A percentile compares a stretch with the other conserved stretches of the same genome.
Conservation (phyloP, 2,329 filamentous ascomycete species). For the Coniochaeta hoffmannii region DNA sequence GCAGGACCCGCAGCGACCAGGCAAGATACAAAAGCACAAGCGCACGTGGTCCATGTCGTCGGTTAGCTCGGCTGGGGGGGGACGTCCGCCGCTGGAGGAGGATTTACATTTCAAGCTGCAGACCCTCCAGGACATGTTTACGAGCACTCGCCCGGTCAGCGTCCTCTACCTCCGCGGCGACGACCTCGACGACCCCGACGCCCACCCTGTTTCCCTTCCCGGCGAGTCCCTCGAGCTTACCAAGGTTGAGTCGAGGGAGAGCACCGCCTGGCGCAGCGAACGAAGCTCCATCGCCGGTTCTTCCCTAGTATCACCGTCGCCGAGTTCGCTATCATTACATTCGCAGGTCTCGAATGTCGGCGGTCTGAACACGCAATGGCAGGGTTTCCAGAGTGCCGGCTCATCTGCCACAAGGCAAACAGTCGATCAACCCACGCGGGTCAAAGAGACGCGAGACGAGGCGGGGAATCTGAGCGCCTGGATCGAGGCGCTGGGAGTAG, state of each 20-base stretch:
- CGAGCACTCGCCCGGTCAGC: constrained; percentile 71
- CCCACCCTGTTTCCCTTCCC: constrained; percentile 66
- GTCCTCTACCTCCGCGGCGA: constrained; percentile 71
- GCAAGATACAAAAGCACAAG: constrained; percentile 87
- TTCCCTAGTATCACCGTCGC: constrained; percentile 57
- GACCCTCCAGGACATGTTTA: constrained; percentile 81
- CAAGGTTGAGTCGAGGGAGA: constrained; percentile 41
- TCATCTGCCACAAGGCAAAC: constrained; percentile 40
- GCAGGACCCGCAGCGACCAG: constrained; percentile 52
- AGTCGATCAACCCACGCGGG: constrained; percentile 45
- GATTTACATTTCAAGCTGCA: constrained; percentile 74
- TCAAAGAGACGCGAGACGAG: constrained; percentile 45
- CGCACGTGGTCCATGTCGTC: constrained; percentile 94
- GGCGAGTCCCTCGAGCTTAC: constrained; percentile 59
- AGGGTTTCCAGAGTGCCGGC: constrained; percentile 46
- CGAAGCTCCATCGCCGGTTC: constrained; percentile 53
- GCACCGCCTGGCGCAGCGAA: constrained; percentile 44
- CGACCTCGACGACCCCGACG: constrained; percentile 71
- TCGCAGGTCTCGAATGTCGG: constrained; percentile 42
- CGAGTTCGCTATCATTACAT: constrained; percentile 56
- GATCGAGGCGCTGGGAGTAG: constrained; percentile 91
- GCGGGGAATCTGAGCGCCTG: constrained; percentile 65
- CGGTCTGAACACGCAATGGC: constrained; percentile 42
- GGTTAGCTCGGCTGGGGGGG: constrained; percentile 49
- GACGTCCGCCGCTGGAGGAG: constrained; percentile 55